Base-by-base conservation (phyloP, 2,329 filamentous ascomycete genomes). In the Aspergillus novofumigatus region DNA sequence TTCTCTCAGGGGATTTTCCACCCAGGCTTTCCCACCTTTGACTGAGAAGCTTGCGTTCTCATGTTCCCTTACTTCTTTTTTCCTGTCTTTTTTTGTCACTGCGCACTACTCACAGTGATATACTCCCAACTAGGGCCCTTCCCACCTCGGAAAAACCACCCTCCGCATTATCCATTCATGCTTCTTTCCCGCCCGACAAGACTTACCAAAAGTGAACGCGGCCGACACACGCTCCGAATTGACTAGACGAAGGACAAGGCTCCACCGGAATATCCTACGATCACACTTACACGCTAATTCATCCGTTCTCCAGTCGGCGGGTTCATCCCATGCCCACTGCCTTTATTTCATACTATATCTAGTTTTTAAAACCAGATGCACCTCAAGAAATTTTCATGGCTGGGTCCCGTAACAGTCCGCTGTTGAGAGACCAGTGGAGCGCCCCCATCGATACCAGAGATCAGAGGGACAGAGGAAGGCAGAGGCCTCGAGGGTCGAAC, bases 391-490 rank as follows among this genome's bases (percentile, higher is more conserved):
- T 68, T 70, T 75, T 75, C 73, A 80, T 80, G 78, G 78, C 78
- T 74, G 76, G 75, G 71, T 77, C 76, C 69, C 75, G 71, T 72
- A 74, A 72, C 73, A 78, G 75, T 74, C 76, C 77, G 70, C 73
- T 75, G 69, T 73, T 79, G 76, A 80, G 73, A 77, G 74, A 80
- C 69, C 72, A 78, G 72, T 78, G 78, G 77, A 79, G 74, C 73
- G 73, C 69, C 67, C 69, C 77, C 69, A 71, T 70, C 65, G 73
- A 78, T 61, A 66, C 65, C 59, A 69, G 69, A 68, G 71, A 76
- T 60, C 66, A 66, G 57, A 70, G 63, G 67, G 69, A 72, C 52
- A 67, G 65, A 60, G 68, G 72, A 55, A 65, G 63, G 59, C 69
- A 67, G 59, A 67, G 71, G 76, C 68, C 76, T 78, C 78, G 63